phyloP scores from a whole-genome alignment of 2,329 filamentous ascomycete species.

The Aureobasidium namibiae region DNA sequence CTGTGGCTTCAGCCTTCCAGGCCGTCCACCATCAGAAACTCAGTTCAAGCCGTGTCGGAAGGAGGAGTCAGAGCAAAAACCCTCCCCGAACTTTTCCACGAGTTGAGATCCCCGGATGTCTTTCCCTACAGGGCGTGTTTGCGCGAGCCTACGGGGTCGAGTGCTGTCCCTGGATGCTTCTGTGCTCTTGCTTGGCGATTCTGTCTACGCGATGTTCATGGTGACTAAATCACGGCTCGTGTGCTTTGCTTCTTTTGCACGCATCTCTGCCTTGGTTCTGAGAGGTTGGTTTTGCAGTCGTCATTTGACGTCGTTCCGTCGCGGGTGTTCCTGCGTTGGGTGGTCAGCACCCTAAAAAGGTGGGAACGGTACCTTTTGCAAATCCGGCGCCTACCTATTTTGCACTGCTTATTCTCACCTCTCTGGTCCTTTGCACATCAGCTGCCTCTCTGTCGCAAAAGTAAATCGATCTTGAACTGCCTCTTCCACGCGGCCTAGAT shows the following conservation, averaged over 20 bases:
- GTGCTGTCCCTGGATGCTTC: too few species aligned
- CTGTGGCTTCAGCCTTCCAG: background rate
- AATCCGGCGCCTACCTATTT: background rate
- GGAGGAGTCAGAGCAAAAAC: background rate
- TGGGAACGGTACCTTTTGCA: background rate
- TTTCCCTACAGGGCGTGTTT: background rate
- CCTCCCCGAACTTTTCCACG: background rate
- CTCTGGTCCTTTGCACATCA: background rate
- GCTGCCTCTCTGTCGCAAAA: too few species aligned
- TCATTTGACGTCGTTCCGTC: background rate
- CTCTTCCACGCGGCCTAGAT: background rate
- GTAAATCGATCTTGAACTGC: background rate
- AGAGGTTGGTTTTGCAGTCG: background rate
- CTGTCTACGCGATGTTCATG: background rate
- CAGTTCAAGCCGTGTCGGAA: background rate
- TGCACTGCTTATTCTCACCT: conserved; percentile 1
- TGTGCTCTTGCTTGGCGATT: background rate
- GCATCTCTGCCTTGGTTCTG: background rate
- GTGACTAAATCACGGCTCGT: background rate
- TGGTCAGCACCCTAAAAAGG: background rate
- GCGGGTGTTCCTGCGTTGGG: background rate
- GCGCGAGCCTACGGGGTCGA: background rate
- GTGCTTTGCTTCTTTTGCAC: background rate
- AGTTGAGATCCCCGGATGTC: background rate
- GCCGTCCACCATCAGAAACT: background rate